Percentiles rank a stretch among this genome's conserved stretches.
Conservation (phyloP, 768 basidiomycete genomes). For the Rhizopogon roseolus region DNA sequence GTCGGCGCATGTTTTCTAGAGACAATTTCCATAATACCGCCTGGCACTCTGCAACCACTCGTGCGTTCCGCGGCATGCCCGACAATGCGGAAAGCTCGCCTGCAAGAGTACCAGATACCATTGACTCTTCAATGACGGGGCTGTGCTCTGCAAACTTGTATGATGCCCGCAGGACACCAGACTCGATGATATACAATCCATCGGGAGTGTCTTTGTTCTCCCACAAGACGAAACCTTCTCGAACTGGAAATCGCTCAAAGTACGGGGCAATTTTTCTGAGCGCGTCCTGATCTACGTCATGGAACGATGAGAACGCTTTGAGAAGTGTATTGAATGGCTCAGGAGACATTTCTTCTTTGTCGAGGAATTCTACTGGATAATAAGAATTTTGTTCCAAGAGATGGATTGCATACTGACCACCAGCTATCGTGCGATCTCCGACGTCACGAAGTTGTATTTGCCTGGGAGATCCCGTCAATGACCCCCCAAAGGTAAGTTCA, state of each 20-base stretch:
- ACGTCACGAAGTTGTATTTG: conserved; percentile 63
- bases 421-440: conserved; percentile 65
- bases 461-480: conserved; percentile 57
- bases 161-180: conserved; percentile 77
- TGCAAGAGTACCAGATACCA: conserved; percentile 90
- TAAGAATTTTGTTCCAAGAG: not conserved
- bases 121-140: conserved; percentile 74
- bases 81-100: conserved; percentile 88
- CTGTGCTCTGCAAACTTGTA: conserved; percentile 75
- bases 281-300: conserved; percentile 47
- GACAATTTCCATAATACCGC: conserved; percentile 82
- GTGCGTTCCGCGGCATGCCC: conserved; percentile 76
- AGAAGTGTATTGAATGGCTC: conserved; percentile 75
- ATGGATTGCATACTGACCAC: conserved; percentile 33
- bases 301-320: conserved; percentile 77
- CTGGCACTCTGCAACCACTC: conserved; percentile 74
- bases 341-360: conserved; percentile 23
- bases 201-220: conserved; percentile 69
- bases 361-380: conserved; percentile 16
- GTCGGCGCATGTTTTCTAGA: conserved; percentile 43
- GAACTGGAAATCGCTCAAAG: conserved; percentile 57
- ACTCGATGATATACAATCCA: conserved; percentile 85
- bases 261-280: conserved; percentile 66
- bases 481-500: conserved; percentile 40
- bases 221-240: conserved; percentile 68